Percentiles rank a stretch among this genome's conserved stretches.
Evolutionary conservation across 352 stramenopile species (phyloP).

Genomic region (Pythium oligandrum): DNA sequence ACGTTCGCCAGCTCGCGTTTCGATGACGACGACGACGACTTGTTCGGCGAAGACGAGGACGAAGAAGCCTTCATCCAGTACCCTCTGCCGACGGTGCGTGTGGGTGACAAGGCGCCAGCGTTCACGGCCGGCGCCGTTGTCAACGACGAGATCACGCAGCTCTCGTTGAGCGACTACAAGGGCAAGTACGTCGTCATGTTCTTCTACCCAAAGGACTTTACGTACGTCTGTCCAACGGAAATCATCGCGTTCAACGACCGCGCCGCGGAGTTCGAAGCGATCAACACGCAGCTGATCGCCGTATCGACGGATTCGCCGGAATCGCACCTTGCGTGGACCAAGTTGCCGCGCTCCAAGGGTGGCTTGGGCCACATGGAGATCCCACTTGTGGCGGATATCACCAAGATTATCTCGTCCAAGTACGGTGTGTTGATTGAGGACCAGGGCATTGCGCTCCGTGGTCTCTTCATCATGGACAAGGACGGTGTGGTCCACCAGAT

Average conservation of each 20-base stretch:
- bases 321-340: slow-evolving; percentile 89
- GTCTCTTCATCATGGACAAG: slow-evolving; percentile 92
- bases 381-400: slow-evolving; percentile 91
- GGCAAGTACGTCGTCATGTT: slow-evolving; percentile 90
- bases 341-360: slow-evolving; percentile 85
- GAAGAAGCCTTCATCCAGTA: slow-evolving; percentile 83
- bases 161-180: slow-evolving; percentile 79
- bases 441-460: slow-evolving; percentile 81
- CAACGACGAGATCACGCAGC: slow-evolving; percentile 78
- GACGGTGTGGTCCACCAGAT: slow-evolving; percentile 85
- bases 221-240: slow-evolving; percentile 89
- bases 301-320: slow-evolving; percentile 89
- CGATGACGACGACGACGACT: slow-evolving; percentile 41
- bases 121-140: slow-evolving; percentile 78
- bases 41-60: slow-evolving; percentile 62
- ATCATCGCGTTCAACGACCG: slow-evolving; percentile 90
- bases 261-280: slow-evolving; percentile 68
- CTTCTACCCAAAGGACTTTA: slow-evolving; percentile 92
- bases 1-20: slow-evolving; percentile 33
- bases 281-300: slow-evolving; percentile 88
- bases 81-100: slow-evolving; percentile 41
- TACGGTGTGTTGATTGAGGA: slow-evolving; percentile 89
- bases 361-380: slow-evolving; percentile 92
- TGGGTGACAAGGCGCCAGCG: slow-evolving; percentile 58
- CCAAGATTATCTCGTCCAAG: slow-evolving; percentile 88